Percentiles rank a stretch among this genome's conserved stretches.
phyloP scores from a whole-genome alignment of 306 rosid species.

The Vigna nakashimae region DNA sequence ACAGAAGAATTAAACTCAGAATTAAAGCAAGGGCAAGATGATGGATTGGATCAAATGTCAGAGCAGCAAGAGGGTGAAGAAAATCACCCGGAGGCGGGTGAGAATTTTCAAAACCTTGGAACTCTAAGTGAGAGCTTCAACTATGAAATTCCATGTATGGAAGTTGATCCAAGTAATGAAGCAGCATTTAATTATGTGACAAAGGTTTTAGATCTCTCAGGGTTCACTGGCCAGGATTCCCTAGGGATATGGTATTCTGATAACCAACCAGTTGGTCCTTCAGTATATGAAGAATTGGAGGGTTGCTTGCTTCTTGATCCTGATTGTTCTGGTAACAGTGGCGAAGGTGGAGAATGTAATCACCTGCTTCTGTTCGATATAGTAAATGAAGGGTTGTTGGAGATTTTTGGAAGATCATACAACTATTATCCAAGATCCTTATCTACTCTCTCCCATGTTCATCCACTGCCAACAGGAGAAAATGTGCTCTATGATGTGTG shows the following conservation, averaged over 20 bases:
- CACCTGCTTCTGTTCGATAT: conserved; percentile 79
- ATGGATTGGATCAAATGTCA: conserved; percentile 33
- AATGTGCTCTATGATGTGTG: conserved; percentile 66
- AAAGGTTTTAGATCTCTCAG: conserved; percentile 71
- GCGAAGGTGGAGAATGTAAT: conserved; percentile 54
- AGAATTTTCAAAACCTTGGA: conserved; percentile 11
- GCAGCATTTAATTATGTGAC: conserved; percentile 72
- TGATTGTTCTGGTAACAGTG: conserved; percentile 52
- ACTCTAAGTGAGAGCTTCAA: conserved; percentile 5
- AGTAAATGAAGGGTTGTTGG: conserved; percentile 74
- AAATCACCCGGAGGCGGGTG: conserved; percentile 33
- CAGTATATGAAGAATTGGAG: conserved; percentile 59
- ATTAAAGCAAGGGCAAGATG: not conserved
- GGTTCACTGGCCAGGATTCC: conserved; percentile 51
- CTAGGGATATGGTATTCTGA: conserved; percentile 67
- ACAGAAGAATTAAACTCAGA: conserved; percentile 45
- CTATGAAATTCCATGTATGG: conserved; percentile 42
- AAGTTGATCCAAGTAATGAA: conserved; percentile 49
- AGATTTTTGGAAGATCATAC: conserved; percentile 68
- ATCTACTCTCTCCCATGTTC: conserved; percentile 53
- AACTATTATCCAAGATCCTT: conserved; percentile 63
- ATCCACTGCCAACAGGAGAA: conserved; percentile 59
- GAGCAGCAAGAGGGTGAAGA: conserved; percentile 39
- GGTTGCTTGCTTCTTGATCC: conserved; percentile 63
- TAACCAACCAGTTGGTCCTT: conserved; percentile 64